Evolutionary conservation across 345 rosid species (phyloP), one percentile per base, ranked within the genome.

Genomic region (Litchi chinensis): DNA sequence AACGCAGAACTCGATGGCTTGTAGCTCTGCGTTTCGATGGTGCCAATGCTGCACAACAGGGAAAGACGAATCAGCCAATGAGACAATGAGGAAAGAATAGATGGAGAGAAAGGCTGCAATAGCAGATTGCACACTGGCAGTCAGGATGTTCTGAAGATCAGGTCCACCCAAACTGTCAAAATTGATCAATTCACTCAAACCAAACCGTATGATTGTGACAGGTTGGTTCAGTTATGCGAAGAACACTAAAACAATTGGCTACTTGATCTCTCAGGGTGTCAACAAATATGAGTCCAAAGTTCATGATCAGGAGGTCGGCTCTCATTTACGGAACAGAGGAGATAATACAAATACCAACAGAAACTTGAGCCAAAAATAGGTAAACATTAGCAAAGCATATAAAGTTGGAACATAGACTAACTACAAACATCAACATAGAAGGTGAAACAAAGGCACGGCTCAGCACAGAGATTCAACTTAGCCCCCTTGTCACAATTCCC

Each of bases 401-500:
- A 74, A 63, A 43, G 71, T 77, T 79, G 54, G 63, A 56, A 59
- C 52, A 71, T 65, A 22, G 26, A 66, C 74, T 63, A 76, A 37
- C 75, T 62, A 73, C 73, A 80, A 54, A 62, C 75, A 65, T 19
- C 48, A 82, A 80, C 74, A 78, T 71, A 68, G 64, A 41, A 65
- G 39, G 64, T 12, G 54, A 68, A 75, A 52, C 70, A 67, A 46
- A 60, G 28, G 65, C 28, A 60, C 63, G n/a, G 63, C 26, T 8
- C 68, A 81, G 79, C 28, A 80, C 76, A 54, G 52, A 63, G 72
- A 77, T 79, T 74, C 77, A 56, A 79, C 40, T 40, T 56, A 1
- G 62, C 48, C 73, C 65, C 72, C 63, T 50, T 32, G 65, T 71
- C 74, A 62, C 52, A 77, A 79, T 76, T 41, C 77, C 60, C 89